phyloP scores from a whole-genome alignment of 2,329 filamentous ascomycete genomes.

The Talaromyces funiculosus region DNA sequence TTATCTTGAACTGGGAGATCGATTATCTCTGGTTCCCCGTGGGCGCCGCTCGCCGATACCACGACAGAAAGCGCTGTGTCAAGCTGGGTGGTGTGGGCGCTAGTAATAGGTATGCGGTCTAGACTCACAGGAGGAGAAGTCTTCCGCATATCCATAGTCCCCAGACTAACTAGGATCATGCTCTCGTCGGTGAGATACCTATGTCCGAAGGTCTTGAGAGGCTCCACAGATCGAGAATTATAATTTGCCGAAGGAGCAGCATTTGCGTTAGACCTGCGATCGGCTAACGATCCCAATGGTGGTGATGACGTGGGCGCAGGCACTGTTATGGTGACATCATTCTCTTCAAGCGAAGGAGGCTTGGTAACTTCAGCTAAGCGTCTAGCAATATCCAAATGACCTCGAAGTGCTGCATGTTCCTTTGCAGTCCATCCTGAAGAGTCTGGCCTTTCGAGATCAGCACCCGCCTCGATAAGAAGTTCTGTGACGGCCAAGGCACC shows the following conservation, averaged over 20 bases:
- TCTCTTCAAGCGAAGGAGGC: constrained; percentile 31
- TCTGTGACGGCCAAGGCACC: constrained; percentile 71
- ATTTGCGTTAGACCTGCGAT: constrained; percentile 37
- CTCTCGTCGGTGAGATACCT: constrained; percentile 85
- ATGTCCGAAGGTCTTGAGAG: constrained; percentile 93
- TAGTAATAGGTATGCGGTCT: constrained; percentile 77
- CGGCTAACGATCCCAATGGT: constrained; percentile 35
- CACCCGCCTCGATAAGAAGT: constrained; percentile 70
- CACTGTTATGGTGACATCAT: constrained; percentile 28
- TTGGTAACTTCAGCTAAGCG: constrained; percentile 57
- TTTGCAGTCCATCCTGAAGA: constrained; percentile 90
- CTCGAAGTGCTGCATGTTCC: constrained; percentile 85
- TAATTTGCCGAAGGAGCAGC: constrained; percentile 29
- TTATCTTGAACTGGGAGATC: constrained; percentile 93
- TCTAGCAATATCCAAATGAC: constrained; percentile 74
- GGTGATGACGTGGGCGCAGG: constrained; percentile 35
- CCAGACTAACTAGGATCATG: constrained; percentile 85
- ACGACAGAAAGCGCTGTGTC: constrained; percentile 92
- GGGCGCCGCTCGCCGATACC: constrained; percentile 76
- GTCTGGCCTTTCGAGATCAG: constrained; percentile 68
- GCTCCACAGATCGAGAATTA: constrained; percentile 45
- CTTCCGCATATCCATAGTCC: constrained; percentile 91
- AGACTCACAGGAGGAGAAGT: constrained; percentile 73
- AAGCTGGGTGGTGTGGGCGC: constrained; percentile 86
- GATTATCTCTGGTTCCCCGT: constrained; percentile 80